Base-by-base conservation (phyloP, 1,284 basidiomycete species). In the Melampsora larici-populina region DNA sequence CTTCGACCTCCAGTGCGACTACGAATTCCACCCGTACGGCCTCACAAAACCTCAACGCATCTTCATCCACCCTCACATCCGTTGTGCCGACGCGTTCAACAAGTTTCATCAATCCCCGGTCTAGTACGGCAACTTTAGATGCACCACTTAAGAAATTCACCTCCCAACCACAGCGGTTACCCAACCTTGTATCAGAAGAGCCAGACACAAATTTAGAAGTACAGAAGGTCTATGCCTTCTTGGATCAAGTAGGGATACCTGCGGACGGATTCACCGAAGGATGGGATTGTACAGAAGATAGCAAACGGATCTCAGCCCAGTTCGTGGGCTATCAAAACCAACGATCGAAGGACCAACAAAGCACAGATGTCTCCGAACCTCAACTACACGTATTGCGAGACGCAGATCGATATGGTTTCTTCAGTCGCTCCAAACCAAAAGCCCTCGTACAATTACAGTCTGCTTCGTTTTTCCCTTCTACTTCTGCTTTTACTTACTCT, bases 251-350 rank as follows among this genome's bases (percentile, higher is more conserved):
- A 66, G 94, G 94, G 26, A 93, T 97, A 36, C 91, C 89, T 82
- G 93, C 94, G 2, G 94, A 97, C 83, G 94, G 94, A 0, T 93
- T 90, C 85, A 91, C 91, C 80, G 93, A 95, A 81, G 94, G 94
- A 51, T 87, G 94, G 17, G 36, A 36, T 3, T 9, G 36, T 36
- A 97, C 93, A n/a, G 88, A 94, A 77, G 93, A 93, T 21, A 88
- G 91, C 69, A 86, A 90, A 67, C 63, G 77, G 13, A 80, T 79
- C 17, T 71, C 79, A 1, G 79, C 83, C 84, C 66, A 88, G 68
- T 79, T 78, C 1, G 81, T 82, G 21, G 79, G 80, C 46, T 79
- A 85, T 13, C 79, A 89, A 81, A 97, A 93, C 24, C 88, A 94
- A 78, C 93, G 92, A 18, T 55, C 69, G 40, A 80, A 88, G 79